phyloP scores from a whole-genome alignment of 192 early-diverging fungal species.

The Gigaspora rosea region DNA sequence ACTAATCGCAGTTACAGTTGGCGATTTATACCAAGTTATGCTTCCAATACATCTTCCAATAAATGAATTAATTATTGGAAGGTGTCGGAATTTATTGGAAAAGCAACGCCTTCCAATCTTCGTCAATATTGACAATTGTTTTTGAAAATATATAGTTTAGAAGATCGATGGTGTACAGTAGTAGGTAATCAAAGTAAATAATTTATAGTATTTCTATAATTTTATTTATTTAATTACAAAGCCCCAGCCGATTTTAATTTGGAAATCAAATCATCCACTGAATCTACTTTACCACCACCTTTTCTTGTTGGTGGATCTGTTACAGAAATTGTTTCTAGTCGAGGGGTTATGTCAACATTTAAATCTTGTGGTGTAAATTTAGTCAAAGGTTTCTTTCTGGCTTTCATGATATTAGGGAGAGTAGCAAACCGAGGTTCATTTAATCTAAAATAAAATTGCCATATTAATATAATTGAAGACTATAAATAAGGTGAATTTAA shows the following conservation, averaged over 20 bases:
- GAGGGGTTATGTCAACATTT: constrained; percentile 80
- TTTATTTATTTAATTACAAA: constrained; percentile 7
- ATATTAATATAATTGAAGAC: background rate
- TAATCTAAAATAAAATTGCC: constrained; percentile 52
- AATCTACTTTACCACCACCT: constrained; percentile 88
- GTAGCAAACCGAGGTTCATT: constrained; percentile 97
- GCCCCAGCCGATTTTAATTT: constrained; percentile 65
- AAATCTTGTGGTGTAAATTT: constrained; percentile 78
- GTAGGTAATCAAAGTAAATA: background rate
- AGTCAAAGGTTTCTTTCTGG: constrained; percentile 95
- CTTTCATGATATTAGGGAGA: constrained; percentile 98
- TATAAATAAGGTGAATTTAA: background rate
- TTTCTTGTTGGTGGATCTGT: constrained; percentile 90
- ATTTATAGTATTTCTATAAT: background rate
- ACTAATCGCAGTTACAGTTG: too few species aligned
- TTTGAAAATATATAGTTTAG: background rate
- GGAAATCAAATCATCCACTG: constrained; percentile 89
- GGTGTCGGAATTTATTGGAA: too few species aligned
- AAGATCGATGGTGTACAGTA: constrained; percentile 5
- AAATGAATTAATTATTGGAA: too few species aligned
- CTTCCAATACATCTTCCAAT: too few species aligned
- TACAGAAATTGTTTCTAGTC: constrained; percentile 87
- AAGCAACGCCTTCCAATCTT: too few species aligned
- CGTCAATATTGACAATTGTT: too few species aligned
- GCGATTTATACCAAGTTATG: too few species aligned